Conservation (phyloP, 331 rosid species). For the Stylosanthes scabra region DNA sequence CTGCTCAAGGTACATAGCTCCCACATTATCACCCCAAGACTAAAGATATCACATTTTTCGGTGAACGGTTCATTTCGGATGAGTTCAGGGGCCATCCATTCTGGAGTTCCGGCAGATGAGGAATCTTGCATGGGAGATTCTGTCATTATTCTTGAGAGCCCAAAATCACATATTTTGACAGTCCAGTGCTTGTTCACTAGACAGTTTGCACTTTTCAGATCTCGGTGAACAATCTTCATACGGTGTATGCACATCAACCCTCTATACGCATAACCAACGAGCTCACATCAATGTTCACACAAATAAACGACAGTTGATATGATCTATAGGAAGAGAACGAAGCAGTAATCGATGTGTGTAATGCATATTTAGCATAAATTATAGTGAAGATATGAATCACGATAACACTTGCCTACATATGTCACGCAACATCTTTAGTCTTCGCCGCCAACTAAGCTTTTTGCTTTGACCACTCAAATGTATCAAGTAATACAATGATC, state of each 20-base stretch:
- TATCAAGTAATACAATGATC: slow-evolving; percentile 89
- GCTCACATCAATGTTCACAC: slow-evolving; percentile 34
- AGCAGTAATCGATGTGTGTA: slow-evolving; percentile 2
- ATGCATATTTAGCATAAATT: slow-evolving; percentile 21
- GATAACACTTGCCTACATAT: slow-evolving; percentile 75
- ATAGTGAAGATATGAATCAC: slow-evolving; percentile 34
- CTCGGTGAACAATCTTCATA: slow-evolving; percentile 97
- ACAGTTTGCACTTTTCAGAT: slow-evolving; percentile 95
- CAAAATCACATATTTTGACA: slow-evolving; percentile 97
- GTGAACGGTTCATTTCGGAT: slow-evolving; percentile 92
- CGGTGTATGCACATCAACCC: slow-evolving; percentile 99
- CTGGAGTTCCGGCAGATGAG: slow-evolving; percentile 97
- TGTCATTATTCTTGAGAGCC: slow-evolving; percentile 85
- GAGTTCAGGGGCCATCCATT: slow-evolving; percentile 99
- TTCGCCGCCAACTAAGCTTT: slow-evolving; percentile 90
- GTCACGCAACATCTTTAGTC: slow-evolving; percentile 87
- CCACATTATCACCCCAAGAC: slow-evolving; percentile 97
- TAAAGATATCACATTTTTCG: slow-evolving; percentile 97
- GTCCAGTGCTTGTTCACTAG: slow-evolving; percentile 96
- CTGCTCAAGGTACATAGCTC: slow-evolving; percentile 89
- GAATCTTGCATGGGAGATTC: slow-evolving; percentile 70
- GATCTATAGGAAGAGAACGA: slow-evolving; percentile 12
- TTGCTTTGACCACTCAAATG: slow-evolving; percentile 96
- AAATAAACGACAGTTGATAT: slow-evolving; percentile 2
- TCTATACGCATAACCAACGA: slow-evolving; percentile 59